A percentile compares a stretch with the other conserved stretches of the same genome.
phyloP scores from a whole-genome alignment of 345 rosid genomes.

The Gossypium raimondii region DNA sequence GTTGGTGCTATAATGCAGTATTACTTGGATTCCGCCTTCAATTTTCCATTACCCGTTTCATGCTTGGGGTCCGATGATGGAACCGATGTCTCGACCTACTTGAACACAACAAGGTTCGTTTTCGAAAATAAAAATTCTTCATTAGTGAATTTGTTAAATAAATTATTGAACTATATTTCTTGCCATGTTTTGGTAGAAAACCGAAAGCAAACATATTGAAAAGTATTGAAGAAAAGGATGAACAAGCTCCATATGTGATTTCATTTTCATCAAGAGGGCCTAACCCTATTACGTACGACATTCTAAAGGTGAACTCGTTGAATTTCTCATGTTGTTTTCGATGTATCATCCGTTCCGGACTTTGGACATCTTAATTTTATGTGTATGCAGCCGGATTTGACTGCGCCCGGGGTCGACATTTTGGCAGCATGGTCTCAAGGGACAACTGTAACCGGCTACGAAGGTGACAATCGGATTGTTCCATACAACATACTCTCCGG shows the following conservation, averaged over 20 bases:
- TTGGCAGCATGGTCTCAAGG: slow-evolving; percentile 43
- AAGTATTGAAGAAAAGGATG: background rate
- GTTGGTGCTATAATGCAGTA: background rate
- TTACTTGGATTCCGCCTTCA: background rate
- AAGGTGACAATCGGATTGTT: slow-evolving; percentile 30
- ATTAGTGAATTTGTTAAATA: background rate
- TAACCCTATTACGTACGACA: slow-evolving; percentile 33
- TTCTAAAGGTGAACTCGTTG: slow-evolving; percentile 37
- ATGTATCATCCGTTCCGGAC: background rate
- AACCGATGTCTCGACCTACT: background rate
- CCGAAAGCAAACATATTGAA: background rate
- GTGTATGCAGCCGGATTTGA: slow-evolving; percentile 45
- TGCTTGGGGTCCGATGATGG: background rate
- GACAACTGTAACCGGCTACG: background rate
- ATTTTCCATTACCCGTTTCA: slow-evolving; percentile 7
- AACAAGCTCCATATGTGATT: slow-evolving; percentile 25
- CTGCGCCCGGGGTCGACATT: slow-evolving; percentile 52
- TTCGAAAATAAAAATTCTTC: too few relatives aligned
- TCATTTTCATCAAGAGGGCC: slow-evolving; percentile 55
- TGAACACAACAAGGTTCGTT: background rate
- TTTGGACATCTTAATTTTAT: background rate
- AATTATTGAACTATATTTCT: background rate
- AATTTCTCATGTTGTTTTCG: background rate
- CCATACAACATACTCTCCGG: slow-evolving; percentile 38
- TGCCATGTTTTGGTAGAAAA: background rate